Evolutionary conservation across 495 filamentous ascomycete species (phyloP), one percentile per base, ranked within the genome.

Genomic region (Staphylotrichum longicolle): DNA sequence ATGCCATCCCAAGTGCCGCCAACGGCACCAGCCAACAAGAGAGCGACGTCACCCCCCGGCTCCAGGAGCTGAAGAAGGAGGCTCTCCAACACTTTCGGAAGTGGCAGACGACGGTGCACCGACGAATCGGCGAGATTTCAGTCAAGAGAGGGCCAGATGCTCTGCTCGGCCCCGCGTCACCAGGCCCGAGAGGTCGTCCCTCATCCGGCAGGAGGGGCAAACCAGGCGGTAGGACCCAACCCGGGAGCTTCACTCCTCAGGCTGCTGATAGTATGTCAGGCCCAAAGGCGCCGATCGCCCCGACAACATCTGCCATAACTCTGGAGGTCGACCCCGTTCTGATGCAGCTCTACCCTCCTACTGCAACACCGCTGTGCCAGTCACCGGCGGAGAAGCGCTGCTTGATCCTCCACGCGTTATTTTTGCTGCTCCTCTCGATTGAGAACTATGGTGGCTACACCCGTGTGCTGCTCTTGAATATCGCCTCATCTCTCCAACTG

Each of bases 361-460:
- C 69, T 9, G 63, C 70, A 9, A 83, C 77, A 11, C 54, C 75
- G 20, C 74, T 83, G 12, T 69, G 62, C 44, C 66, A 74, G 0
- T 64, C 76, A 15, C 68, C 75, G 0, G 70, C 72, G 50, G 78
- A 81, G 51, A 82, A 80, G 63, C 72, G 78, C 15, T 72, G 70
- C 7, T 66, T 83, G 41, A 65, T 85, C 14, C 69, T 85, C 10
- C 75, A 83, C 65, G 84, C 86, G 2, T 75, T 93, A 45, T 74
- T 96, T 4, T 78, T 96, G 7, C 72, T 96, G 27, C 65, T 93
- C 32, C 78, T 96, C 27, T 91, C 89, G 7, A 71, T 96, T n/a
- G 87, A 94, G 69, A 83, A 90, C 57, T 96, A 96, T 70, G 81
- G 80, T 59, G 83, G 88, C 9, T 85, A 88, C 55, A 91, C 91